Percentiles rank a stretch among this genome's conserved stretches.
Conservation (phyloP, 1,284 basidiomycete genomes). For the Salmacisia buchloeana region DNA sequence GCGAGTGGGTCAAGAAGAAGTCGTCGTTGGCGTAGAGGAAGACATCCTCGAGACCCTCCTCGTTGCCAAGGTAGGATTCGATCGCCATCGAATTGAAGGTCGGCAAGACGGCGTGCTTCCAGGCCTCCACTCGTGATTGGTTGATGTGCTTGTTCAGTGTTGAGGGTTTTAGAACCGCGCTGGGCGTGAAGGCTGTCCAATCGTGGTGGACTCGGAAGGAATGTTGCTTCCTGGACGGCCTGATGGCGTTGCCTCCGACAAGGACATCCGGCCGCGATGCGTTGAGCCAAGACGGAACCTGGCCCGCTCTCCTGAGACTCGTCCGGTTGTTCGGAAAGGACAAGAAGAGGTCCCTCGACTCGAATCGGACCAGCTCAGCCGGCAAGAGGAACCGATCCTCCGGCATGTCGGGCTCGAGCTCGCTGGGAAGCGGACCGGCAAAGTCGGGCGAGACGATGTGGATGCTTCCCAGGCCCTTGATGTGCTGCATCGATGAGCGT, state of each 20-base stretch:
- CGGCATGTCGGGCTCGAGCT: not conserved
- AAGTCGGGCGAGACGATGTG: constrained; percentile 36
- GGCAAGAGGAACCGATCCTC: not conserved
- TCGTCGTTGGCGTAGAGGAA: constrained; percentile 36
- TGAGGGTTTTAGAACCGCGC: constrained; percentile 16
- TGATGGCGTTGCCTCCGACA: constrained; percentile 17
- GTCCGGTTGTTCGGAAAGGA: not conserved
- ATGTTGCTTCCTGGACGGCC: not conserved
- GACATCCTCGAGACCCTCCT: constrained; percentile 22
- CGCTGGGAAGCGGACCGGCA: constrained; percentile 15
- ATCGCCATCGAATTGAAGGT: constrained; percentile 38
- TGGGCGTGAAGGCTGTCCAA: constrained; percentile 27
- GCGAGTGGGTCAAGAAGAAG: constrained; percentile 27
- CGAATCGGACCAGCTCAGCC: not conserved
- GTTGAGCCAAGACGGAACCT: constrained; percentile 30
- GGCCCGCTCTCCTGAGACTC: constrained; percentile 21
- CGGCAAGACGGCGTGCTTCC: constrained; percentile 25
- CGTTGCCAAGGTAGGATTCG: constrained; percentile 29
- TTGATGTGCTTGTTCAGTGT: not conserved
- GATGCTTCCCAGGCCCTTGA: constrained; percentile 22
- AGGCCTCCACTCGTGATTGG: constrained; percentile 13
- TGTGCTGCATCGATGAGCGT: constrained; percentile 16
- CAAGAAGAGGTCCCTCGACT: not conserved
- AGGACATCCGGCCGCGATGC: constrained; percentile 7
- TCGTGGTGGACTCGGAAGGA: constrained; percentile 31